Conservation (phyloP, 2,329 filamentous ascomycete genomes). For the Ophiocordyceps unilateralis region DNA sequence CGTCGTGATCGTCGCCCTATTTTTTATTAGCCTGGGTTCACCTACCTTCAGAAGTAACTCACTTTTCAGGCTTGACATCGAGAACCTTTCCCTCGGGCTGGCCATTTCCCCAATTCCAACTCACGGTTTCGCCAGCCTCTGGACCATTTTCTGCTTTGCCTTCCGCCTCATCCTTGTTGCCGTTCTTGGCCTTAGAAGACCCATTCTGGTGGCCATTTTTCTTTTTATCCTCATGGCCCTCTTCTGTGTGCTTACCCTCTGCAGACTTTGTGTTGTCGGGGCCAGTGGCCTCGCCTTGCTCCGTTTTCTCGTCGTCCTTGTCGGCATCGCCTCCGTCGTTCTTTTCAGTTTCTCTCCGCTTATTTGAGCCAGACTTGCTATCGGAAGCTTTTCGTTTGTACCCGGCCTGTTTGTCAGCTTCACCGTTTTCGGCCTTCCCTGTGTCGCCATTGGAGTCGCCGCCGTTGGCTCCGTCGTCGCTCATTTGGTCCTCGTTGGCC, state of each 20-base stretch:
- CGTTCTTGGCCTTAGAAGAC: neutral
- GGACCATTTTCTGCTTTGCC: slow-evolving; percentile 11
- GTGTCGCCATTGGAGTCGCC: slow-evolving; percentile 12
- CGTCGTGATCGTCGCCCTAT: slow-evolving; percentile 21
- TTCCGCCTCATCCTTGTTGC: neutral
- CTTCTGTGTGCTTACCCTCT: neutral
- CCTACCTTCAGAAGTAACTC: slow-evolving; percentile 5
- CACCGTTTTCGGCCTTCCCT: slow-evolving; percentile 10
- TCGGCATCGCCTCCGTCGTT: slow-evolving; percentile 1
- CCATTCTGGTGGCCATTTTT: neutral
- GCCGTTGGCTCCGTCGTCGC: slow-evolving; percentile 11
- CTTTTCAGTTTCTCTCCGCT: slow-evolving; percentile 2
- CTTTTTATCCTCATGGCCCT: neutral
- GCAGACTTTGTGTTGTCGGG: neutral
- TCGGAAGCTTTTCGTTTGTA: neutral
- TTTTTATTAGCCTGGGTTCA: no score
- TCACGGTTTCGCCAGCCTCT: slow-evolving; percentile 23
- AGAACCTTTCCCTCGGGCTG: slow-evolving; percentile 25
- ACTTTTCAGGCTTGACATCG: slow-evolving; percentile 25
- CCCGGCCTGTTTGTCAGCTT: neutral
- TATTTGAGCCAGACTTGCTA: slow-evolving; percentile 1
- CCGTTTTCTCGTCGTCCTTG: slow-evolving; percentile 4
- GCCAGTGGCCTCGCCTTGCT: slow-evolving; percentile 3
- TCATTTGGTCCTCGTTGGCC: slow-evolving; percentile 5
- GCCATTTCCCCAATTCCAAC: slow-evolving; percentile 27